Evolutionary conservation across 192 early-diverging fungal species (phyloP).

Genomic region (Chytriomyces confervae): DNA sequence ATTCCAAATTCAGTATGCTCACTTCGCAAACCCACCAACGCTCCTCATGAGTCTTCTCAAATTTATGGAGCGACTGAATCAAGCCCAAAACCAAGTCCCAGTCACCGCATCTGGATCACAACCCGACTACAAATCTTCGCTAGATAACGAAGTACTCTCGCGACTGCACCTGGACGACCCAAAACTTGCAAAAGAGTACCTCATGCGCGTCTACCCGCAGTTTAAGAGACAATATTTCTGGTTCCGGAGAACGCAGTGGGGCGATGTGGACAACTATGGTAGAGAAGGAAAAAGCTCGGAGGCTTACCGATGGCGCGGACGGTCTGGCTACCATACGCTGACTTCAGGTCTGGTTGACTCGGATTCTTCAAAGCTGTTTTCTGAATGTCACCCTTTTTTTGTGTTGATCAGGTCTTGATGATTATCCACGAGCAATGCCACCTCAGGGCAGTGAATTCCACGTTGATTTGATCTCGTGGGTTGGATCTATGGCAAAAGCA

Average conservation of each 20-base stretch:
- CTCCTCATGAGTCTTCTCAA: constrained; percentile 72
- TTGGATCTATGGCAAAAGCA: constrained; percentile 61
- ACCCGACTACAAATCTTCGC: constrained; percentile 29
- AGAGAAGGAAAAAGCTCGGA: constrained; percentile 54
- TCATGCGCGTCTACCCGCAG: constrained; percentile 64
- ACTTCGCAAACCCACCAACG: constrained; percentile 93
- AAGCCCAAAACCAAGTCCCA: neutral
- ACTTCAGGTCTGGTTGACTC: constrained; percentile 68
- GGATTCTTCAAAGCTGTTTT: neutral
- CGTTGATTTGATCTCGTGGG: constrained; percentile 81
- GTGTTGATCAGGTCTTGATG: constrained; percentile 72
- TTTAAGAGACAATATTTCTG: constrained; percentile 74
- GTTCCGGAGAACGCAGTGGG: constrained; percentile 81
- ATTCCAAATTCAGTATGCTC: constrained; percentile 91
- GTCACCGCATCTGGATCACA: neutral
- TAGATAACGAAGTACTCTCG: constrained; percentile 6
- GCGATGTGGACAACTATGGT: constrained; percentile 60
- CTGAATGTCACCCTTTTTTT: constrained; percentile 7
- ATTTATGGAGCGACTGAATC: constrained; percentile 62
- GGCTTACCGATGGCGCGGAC: constrained; percentile 90
- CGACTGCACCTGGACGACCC: constrained; percentile 49
- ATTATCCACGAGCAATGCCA: constrained; percentile 83
- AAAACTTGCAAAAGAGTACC: constrained; percentile 45
- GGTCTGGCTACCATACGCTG: constrained; percentile 80
- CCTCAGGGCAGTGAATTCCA: constrained; percentile 79